phyloP scores from a whole-genome alignment of 495 filamentous ascomycete species.

The Bombardia bombarda region DNA sequence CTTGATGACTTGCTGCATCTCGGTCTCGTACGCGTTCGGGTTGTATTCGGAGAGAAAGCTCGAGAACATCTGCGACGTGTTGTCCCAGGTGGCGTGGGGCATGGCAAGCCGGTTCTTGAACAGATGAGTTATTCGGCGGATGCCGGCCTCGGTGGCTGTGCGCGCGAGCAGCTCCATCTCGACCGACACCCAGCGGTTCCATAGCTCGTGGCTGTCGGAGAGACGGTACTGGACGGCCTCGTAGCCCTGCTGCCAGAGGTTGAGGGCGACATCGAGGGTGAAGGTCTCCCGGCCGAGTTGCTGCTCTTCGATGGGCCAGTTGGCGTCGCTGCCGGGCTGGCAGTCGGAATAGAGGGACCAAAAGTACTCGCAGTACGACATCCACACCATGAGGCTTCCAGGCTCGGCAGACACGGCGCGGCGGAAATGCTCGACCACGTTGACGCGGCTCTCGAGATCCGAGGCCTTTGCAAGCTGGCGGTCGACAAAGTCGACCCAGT shows the following conservation, averaged over 20 bases:
- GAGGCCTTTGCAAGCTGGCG: slow-evolving; percentile 39
- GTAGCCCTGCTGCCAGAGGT: slow-evolving; percentile 71
- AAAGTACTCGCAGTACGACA: slow-evolving; percentile 80
- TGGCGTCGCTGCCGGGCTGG: slow-evolving; percentile 45
- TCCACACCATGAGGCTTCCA: slow-evolving; percentile 79
- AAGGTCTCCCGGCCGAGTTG: slow-evolving; percentile 71
- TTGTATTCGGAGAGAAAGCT: slow-evolving; percentile 73
- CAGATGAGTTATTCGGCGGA: slow-evolving; percentile 57
- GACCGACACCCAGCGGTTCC: slow-evolving; percentile 70
- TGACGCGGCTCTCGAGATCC: slow-evolving; percentile 50
- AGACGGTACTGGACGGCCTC: slow-evolving; percentile 74
- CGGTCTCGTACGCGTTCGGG: slow-evolving; percentile 63
- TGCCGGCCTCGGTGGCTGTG: slow-evolving; percentile 45
- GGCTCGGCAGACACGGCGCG: slow-evolving; percentile 76
- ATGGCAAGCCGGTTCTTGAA: slow-evolving; percentile 67
- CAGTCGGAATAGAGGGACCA: slow-evolving; percentile 64
- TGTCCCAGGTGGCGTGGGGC: slow-evolving; percentile 78
- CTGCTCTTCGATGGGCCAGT: slow-evolving; percentile 72
- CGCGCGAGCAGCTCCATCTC: slow-evolving; percentile 48
- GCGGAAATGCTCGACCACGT: slow-evolving; percentile 76
- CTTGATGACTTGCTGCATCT: slow-evolving; percentile 64
- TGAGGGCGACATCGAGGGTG: slow-evolving; percentile 61
- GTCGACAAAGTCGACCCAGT: slow-evolving; percentile 47
- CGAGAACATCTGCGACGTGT: slow-evolving; percentile 77
- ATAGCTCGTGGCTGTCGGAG: slow-evolving; percentile 79